Evolutionary conservation across 163 green algal genomes (phyloP).

Genomic region (Scenedesmus sp.): DNA sequence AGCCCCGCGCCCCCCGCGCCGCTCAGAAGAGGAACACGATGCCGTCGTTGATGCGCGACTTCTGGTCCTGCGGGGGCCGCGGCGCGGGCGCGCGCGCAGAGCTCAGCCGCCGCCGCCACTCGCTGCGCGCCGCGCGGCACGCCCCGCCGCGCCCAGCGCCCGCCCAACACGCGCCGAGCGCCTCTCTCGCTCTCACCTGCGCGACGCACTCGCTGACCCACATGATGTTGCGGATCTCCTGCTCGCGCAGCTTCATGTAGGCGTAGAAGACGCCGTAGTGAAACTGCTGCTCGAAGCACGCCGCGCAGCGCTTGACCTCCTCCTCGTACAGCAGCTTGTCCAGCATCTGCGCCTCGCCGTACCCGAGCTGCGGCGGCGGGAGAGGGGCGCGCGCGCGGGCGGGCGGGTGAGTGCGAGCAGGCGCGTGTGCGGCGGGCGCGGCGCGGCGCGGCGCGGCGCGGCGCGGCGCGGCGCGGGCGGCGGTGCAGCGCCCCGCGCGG

Average conservation of each 20-base stretch:
- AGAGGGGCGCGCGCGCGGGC: not conserved
- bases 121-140: not conserved
- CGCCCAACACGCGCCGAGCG: constrained; percentile 94
- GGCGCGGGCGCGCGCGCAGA: constrained; percentile 3
- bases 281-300: constrained; percentile 97
- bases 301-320: constrained; percentile 85
- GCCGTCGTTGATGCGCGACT: constrained; percentile 85
- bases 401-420: too few species aligned
- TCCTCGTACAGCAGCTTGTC: constrained; percentile 99
- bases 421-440: too few species aligned
- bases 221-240: constrained; percentile 99
- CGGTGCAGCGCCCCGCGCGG: too few species aligned
- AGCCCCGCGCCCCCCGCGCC: too few species aligned
- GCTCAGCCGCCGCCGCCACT: not conserved
- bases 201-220: constrained; percentile 98
- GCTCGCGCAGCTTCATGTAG: constrained; percentile 94
- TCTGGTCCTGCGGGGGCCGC: constrained; percentile 76
- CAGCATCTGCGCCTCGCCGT: constrained; percentile 94
- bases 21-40: constrained; percentile 68
- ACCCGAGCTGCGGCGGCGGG: constrained; percentile 69
- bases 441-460: too few species aligned
- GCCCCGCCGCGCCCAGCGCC: constrained; percentile 20
- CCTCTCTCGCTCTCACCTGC: too few species aligned
- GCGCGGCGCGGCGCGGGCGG: too few species aligned
- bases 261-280: constrained; percentile 97